These are phyloP conservation scores for Schizophyllum amplum DNA, from an alignment of 1,284 basidiomycete species.

Conservation along the genomic window DNA sequence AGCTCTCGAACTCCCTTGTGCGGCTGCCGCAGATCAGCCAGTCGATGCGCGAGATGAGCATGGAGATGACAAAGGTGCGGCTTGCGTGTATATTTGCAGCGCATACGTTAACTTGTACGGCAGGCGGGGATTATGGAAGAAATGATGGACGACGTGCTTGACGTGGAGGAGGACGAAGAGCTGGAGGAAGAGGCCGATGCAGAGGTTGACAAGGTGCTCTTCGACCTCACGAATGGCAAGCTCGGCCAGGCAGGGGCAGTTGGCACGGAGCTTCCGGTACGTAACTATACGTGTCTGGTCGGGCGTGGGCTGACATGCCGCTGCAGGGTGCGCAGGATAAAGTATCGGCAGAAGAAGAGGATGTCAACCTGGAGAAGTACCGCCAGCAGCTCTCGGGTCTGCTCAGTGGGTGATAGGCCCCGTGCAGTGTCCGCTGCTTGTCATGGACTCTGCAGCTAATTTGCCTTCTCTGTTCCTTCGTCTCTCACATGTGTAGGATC, in stretches of 20 bases:
- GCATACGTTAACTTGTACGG: neutral
- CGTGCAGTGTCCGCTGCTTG: too few species aligned
- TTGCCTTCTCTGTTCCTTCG: too few species aligned
- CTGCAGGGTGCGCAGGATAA: conserved; percentile 45
- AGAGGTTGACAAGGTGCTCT: conserved; percentile 96
- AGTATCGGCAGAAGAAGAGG: conserved; percentile 73
- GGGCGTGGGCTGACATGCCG: neutral
- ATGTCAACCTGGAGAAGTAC: conserved; percentile 82
- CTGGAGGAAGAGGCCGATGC: conserved; percentile 95
- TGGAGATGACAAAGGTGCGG: conserved; percentile 95
- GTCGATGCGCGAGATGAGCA: conserved; percentile 95
- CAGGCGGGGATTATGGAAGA: conserved; percentile 92
- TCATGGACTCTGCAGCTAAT: neutral
- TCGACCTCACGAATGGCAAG: conserved; percentile 94
- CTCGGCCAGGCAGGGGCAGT: conserved; percentile 77
- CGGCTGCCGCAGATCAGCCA: conserved; percentile 90
- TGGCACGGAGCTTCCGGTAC: conserved; percentile 71
- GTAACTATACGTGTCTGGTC: conserved; percentile 21
- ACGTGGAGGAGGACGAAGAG: conserved; percentile 89
- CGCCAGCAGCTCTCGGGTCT: conserved; percentile 80
- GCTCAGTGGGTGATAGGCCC: conserved; percentile 64
- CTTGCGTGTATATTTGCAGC: conserved; percentile 5
- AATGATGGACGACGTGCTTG: conserved; percentile 84
- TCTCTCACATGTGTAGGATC: too few species aligned
- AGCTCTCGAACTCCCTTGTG: conserved; percentile 86